Evolutionary conservation across 192 early-diverging fungal genomes (phyloP).

Genomic region (Backusella westeae): DNA sequence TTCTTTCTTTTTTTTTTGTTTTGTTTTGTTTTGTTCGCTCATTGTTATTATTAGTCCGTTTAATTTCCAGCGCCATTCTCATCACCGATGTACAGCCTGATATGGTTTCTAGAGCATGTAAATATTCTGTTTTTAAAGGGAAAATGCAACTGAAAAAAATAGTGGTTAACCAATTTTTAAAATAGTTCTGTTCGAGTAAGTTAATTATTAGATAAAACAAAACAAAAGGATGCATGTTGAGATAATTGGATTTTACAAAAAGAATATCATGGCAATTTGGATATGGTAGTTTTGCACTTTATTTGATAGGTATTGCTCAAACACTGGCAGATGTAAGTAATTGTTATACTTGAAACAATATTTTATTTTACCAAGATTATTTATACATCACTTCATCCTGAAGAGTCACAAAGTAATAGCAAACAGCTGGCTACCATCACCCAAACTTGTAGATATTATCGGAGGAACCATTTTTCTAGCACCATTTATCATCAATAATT

Average conservation of each 20-base stretch:
- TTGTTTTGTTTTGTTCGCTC: background rate
- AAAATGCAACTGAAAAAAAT: background rate
- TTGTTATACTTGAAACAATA: background rate
- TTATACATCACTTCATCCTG: background rate
- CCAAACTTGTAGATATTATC: conserved; percentile 22
- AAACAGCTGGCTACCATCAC: conserved; percentile 29
- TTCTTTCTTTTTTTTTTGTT: no score
- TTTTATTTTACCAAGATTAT: background rate
- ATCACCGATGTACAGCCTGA: conserved; percentile 12
- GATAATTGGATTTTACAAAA: background rate
- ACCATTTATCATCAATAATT: conserved; percentile 30
- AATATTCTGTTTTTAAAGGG: background rate
- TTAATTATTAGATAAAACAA: background rate
- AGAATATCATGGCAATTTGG: conserved; percentile 27
- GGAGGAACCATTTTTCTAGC: conserved; percentile 19
- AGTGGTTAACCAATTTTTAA: background rate
- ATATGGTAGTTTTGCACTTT: conserved; percentile 23
- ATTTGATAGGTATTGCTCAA: conserved; percentile 31
- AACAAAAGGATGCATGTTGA: background rate
- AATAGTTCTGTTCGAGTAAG: conserved; percentile 9
- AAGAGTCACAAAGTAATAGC: conserved; percentile 34
- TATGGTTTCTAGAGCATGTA: conserved; percentile 25
- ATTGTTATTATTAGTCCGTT: conserved; percentile 14
- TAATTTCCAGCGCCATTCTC: conserved; percentile 17
- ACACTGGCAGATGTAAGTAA: conserved; percentile 24